Evolutionary conservation across 805 yeast genomes (phyloP).

Genomic region (Dipodascus geniculatus): DNA sequence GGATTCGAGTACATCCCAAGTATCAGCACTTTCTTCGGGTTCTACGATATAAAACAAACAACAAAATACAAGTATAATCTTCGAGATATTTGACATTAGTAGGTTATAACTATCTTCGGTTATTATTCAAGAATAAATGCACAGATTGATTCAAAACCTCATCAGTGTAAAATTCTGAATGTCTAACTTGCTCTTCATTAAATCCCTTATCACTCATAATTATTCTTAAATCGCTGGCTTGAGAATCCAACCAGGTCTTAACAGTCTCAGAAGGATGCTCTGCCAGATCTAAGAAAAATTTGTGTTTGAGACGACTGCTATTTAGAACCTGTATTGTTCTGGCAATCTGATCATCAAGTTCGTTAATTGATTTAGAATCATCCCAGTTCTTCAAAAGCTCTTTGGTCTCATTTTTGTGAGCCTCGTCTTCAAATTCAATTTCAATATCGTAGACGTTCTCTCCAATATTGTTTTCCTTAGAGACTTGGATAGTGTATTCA

Average conservation of each 20-base stretch:
- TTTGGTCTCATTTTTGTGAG: constrained; percentile 24
- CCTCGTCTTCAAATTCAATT: constrained; percentile 36
- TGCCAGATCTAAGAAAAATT: constrained; percentile 63
- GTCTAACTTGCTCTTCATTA: constrained; percentile 79
- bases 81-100: neutral
- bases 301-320: constrained; percentile 50
- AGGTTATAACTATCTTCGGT: constrained; percentile 7
- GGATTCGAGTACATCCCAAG: too few species aligned
- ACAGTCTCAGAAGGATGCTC: constrained; percentile 70
- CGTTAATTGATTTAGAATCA: constrained; percentile 30
- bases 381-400: constrained; percentile 30
- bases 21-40: too few species aligned
- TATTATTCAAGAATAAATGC: constrained; percentile 50
- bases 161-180: constrained; percentile 71
- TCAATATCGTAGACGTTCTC: constrained; percentile 69
- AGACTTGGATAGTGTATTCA: constrained; percentile 66
- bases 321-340: constrained; percentile 40
- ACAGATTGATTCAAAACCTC: constrained; percentile 70
- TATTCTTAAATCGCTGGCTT: constrained; percentile 74
- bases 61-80: neutral
- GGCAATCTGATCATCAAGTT: constrained; percentile 34
- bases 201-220: constrained; percentile 83
- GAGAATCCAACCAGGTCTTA: constrained; percentile 63
- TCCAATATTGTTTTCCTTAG: constrained; percentile 62
- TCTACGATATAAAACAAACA: neutral